phyloP scores from a whole-genome alignment of 2,329 filamentous ascomycete genomes.

The Beauveria australis region DNA sequence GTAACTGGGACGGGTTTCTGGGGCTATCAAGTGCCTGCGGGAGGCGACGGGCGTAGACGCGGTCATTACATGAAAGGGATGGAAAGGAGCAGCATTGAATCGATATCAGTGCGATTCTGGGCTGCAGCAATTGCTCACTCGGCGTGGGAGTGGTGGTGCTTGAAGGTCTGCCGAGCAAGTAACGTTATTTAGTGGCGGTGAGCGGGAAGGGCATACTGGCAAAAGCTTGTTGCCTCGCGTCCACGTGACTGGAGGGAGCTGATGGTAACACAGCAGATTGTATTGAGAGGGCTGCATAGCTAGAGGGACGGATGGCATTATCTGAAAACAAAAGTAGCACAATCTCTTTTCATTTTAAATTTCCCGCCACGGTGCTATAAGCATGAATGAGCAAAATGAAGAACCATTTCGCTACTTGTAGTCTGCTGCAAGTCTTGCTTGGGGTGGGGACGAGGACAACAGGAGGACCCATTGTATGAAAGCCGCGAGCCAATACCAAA shows the following conservation, averaged over 20 bases:
- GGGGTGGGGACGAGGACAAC: background rate
- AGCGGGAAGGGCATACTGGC: background rate
- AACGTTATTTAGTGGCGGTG: background rate
- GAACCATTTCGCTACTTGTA: background rate
- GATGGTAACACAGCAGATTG: background rate
- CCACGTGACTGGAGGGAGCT: background rate
- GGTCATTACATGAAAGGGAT: slow-evolving; percentile 29
- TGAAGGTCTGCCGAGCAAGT: background rate
- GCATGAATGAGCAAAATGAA: background rate
- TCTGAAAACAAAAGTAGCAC: background rate
- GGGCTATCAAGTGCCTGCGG: slow-evolving; percentile 31
- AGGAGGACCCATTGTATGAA: background rate
- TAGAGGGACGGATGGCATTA: background rate
- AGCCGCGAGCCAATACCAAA: background rate
- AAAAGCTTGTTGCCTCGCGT: background rate
- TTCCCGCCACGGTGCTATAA: background rate
- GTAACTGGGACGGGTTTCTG: slow-evolving; percentile 34
- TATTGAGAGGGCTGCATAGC: background rate
- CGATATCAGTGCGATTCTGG: slow-evolving; percentile 23
- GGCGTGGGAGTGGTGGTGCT: background rate
- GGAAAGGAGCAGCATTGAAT: slow-evolving; percentile 27
- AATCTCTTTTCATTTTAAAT: background rate
- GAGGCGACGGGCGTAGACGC: slow-evolving; percentile 24
- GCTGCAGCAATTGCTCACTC: slow-evolving; percentile 14
- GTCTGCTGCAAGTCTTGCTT: background rate